phyloP scores from a whole-genome alignment of 2,329 filamentous ascomycete species.

The Ceratocystis cacaofunesta region DNA sequence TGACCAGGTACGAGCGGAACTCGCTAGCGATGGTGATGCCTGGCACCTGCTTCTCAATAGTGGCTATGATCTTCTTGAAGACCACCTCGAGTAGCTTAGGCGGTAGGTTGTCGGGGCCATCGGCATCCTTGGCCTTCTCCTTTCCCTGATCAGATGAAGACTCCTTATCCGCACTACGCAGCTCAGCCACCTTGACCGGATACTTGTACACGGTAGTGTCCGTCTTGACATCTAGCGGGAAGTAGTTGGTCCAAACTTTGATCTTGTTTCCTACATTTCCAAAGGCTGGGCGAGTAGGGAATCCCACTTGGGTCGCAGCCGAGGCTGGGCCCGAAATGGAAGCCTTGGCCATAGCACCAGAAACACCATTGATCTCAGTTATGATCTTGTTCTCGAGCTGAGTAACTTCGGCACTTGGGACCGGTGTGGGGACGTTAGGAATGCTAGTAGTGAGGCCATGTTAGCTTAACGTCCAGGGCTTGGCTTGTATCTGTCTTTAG shows the following conservation, averaged over 20 bases:
- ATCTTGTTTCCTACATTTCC: slow-evolving; percentile 31
- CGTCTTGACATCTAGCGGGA: slow-evolving; percentile 28
- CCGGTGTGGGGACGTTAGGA: slow-evolving; percentile 16
- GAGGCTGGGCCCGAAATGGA: slow-evolving; percentile 15
- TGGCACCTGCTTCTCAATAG: slow-evolving; percentile 24
- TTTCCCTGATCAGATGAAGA: background rate
- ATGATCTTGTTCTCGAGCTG: slow-evolving; percentile 30
- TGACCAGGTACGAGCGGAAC: slow-evolving; percentile 33
- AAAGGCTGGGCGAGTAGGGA: slow-evolving; percentile 37
- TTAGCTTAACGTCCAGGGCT: background rate
- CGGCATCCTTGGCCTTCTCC: slow-evolving; percentile 12
- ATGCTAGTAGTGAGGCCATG: slow-evolving; percentile 14
- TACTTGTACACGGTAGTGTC: slow-evolving; percentile 31
- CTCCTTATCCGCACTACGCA: slow-evolving; percentile 13
- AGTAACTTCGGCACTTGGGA: slow-evolving; percentile 22
- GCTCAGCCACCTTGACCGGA: slow-evolving; percentile 27
- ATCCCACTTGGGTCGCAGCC: slow-evolving; percentile 17
- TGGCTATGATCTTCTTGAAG: slow-evolving; percentile 26
- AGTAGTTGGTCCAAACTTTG: slow-evolving; percentile 41
- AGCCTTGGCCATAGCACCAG: slow-evolving; percentile 21
- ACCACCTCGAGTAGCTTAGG: slow-evolving; percentile 32
- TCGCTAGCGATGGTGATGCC: slow-evolving; percentile 30
- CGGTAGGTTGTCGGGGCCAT: slow-evolving; percentile 22
- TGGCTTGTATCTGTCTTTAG: no score
- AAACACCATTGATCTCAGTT: slow-evolving; percentile 15